Conservation (phyloP, 1,284 basidiomycete genomes). For the Moesziomyces sp. region DNA sequence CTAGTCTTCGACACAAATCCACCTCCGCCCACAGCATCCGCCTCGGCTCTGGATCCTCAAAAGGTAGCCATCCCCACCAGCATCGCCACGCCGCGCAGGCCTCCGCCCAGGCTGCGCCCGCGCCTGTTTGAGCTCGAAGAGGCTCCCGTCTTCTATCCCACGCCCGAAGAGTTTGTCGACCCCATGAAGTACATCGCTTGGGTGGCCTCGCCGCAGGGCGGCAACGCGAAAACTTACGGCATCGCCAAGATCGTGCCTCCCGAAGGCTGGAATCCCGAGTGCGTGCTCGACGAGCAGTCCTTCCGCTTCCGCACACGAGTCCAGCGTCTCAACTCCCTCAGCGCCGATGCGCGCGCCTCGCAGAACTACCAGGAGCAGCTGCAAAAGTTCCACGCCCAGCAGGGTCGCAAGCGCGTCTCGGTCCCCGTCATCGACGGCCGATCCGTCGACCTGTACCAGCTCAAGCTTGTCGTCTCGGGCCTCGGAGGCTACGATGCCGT, state of each 20-base stretch:
- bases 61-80: constrained; percentile 54
- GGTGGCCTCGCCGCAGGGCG: constrained; percentile 75
- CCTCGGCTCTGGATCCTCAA: neutral
- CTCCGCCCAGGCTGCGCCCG: constrained; percentile 47
- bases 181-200: constrained; percentile 93
- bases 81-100: constrained; percentile 51
- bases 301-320: constrained; percentile 96
- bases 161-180: constrained; percentile 88
- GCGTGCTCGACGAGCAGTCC: constrained; percentile 89
- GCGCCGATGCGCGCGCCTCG: constrained; percentile 94
- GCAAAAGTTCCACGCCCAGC: constrained; percentile 73
- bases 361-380: constrained; percentile 97
- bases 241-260: constrained; percentile 98
- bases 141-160: constrained; percentile 90
- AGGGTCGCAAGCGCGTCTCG: constrained; percentile 76
- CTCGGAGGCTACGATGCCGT: constrained; percentile 85
- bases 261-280: constrained; percentile 92
- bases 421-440: constrained; percentile 93
- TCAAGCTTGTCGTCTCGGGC: constrained; percentile 89
- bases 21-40: neutral
- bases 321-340: constrained; percentile 94
- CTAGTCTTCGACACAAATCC: constrained; percentile 24
- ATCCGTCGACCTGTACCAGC: constrained; percentile 88
- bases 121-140: constrained; percentile 83
- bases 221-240: constrained; percentile 78